Conservation (phyloP, 2,329 filamentous ascomycete species). For the Alternaria gansuensis region DNA sequence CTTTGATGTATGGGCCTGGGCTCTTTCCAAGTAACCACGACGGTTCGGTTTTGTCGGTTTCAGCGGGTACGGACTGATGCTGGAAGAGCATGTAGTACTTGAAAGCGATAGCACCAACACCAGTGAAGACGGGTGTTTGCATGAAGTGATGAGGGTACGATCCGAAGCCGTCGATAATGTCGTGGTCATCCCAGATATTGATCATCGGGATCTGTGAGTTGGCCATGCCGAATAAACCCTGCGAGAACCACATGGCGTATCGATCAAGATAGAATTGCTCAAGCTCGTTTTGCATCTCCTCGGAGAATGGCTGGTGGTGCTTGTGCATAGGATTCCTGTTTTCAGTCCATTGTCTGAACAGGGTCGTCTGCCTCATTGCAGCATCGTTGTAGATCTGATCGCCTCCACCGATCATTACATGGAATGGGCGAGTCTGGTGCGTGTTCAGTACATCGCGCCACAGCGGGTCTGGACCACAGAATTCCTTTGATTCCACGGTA, state of each 20-base stretch:
- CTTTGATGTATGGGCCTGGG: constrained; percentile 88
- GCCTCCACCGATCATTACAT: constrained; percentile 97
- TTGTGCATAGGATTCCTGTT: constrained; percentile 83
- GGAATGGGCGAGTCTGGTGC: constrained; percentile 92
- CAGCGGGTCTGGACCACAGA: constrained; percentile 92
- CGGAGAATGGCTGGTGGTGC: constrained; percentile 77
- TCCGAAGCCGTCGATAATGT: constrained; percentile 76
- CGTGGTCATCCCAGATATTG: constrained; percentile 96
- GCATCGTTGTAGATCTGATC: constrained; percentile 97
- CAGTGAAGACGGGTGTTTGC: constrained; percentile 87
- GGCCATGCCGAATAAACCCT: constrained; percentile 91
- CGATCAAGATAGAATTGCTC: constrained; percentile 88
- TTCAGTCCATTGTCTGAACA: constrained; percentile 85
- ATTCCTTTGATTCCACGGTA: constrained; percentile 77
- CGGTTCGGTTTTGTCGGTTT: constrained; percentile 83
- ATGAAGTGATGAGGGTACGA: constrained; percentile 94
- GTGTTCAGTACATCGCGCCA: constrained; percentile 96
- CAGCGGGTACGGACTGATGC: constrained; percentile 84
- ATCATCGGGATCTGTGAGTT: constrained; percentile 97
- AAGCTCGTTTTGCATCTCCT: constrained; percentile 85
- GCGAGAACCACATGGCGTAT: constrained; percentile 95
- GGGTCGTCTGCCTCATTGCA: constrained; percentile 75
- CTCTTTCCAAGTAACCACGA: constrained; percentile 86
- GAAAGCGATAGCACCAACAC: constrained; percentile 89
- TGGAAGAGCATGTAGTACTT: constrained; percentile 99